Conservation (phyloP, 2,329 filamentous ascomycete species). For the Lasiodiplodia sp. region DNA sequence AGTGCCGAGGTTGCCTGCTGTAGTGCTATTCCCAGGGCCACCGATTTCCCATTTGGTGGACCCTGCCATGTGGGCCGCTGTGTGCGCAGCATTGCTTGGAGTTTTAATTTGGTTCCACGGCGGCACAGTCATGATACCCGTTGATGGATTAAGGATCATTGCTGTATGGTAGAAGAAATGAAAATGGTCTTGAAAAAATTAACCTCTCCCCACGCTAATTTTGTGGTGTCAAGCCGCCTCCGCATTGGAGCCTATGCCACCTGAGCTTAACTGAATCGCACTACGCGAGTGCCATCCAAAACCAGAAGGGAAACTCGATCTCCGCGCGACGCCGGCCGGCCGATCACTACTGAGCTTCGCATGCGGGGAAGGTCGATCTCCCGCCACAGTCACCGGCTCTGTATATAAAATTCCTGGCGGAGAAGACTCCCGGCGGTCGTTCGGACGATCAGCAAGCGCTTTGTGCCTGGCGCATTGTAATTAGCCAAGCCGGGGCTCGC, state of each 20-base stretch:
- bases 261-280: constrained; percentile 25
- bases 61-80: neutral
- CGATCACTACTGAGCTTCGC: constrained; percentile 19
- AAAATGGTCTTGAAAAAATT: constrained; percentile 6
- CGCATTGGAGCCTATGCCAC: constrained; percentile 11
- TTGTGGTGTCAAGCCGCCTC: constrained; percentile 12
- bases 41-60: constrained; percentile 1
- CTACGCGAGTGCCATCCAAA: constrained; percentile 13
- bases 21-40: constrained; percentile 14
- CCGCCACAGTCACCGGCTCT: neutral
- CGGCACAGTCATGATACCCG: constrained; percentile 10
- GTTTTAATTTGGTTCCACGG: constrained; percentile 8
- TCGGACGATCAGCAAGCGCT: constrained; percentile 12
- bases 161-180: constrained; percentile 18
- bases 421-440: neutral
- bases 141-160: neutral
- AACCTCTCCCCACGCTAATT: constrained; percentile 10
- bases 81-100: constrained; percentile 12
- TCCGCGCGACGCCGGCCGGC: constrained; percentile 17
- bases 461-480: constrained; percentile 22
- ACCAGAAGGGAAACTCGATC: constrained; percentile 27
- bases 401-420: neutral
- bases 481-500: constrained; percentile 30
- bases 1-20: constrained; percentile 14
- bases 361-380: constrained; percentile 29